phyloP scores from a whole-genome alignment of 73 alveolate genomes.

The Symbiodinium natans region DNA sequence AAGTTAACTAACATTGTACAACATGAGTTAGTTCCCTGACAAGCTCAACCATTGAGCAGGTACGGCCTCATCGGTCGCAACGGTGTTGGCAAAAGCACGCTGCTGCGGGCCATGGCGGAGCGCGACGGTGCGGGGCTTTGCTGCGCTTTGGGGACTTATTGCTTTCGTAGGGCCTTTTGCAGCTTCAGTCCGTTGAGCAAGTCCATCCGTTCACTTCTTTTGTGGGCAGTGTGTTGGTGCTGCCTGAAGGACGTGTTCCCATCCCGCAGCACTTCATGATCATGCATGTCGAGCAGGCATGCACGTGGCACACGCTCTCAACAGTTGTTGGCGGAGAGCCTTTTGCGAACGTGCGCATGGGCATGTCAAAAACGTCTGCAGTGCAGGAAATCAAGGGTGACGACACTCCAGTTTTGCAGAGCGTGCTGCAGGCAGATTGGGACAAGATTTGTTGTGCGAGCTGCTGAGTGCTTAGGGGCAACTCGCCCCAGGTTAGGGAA shows the following conservation, averaged over 20 bases:
- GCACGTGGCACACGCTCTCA: not conserved
- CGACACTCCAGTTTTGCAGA: constrained; percentile 93
- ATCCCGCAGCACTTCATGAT: constrained; percentile 84
- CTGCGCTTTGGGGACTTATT: not conserved
- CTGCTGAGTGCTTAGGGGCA: no score
- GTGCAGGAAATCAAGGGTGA: constrained; percentile 91
- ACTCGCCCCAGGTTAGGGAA: no score
- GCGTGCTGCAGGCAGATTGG: constrained; percentile 89
- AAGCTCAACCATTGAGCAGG: constrained; percentile 42
- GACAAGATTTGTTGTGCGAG: constrained; percentile 32
- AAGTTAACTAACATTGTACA: no score
- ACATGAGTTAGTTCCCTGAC: no score
- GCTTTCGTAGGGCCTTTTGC: not conserved
- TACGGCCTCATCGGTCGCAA: constrained; percentile 96
- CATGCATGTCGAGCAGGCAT: constrained; percentile 85
- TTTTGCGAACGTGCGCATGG: not conserved
- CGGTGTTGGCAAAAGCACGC: constrained; percentile 96
- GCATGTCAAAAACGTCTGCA: not conserved
- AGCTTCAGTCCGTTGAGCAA: not conserved
- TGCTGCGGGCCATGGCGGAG: constrained; percentile 88
- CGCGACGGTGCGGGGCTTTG: constrained; percentile 63
- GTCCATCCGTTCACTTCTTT: not conserved
- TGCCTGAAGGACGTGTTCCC: constrained; percentile 63
- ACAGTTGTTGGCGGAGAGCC: not conserved
- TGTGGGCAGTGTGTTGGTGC: no score